Evolutionary conservation across 2,329 filamentous ascomycete species (phyloP).

Genomic region (Paracoccidioides lutzii): DNA sequence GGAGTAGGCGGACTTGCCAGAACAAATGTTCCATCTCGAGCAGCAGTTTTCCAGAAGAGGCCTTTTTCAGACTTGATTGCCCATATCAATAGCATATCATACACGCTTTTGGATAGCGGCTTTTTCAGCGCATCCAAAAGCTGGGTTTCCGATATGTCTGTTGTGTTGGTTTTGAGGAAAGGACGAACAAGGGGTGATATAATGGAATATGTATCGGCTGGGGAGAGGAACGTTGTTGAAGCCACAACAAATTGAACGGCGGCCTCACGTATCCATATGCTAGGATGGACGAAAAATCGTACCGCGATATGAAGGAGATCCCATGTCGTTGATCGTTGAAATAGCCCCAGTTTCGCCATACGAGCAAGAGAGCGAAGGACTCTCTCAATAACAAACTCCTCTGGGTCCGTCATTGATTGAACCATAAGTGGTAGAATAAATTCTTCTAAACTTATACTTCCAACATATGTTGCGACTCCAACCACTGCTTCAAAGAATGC

Average conservation of each 20-base stretch:
- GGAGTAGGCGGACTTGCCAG: conserved; percentile 45
- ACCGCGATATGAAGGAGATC: conserved; percentile 73
- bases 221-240: conserved; percentile 59
- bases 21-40: conserved; percentile 57
- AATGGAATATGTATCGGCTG: conserved; percentile 73
- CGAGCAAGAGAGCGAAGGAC: conserved; percentile 77
- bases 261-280: conserved; percentile 87
- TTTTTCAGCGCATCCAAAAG: conserved; percentile 73
- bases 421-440: conserved; percentile 95
- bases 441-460: conserved; percentile 77
- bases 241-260: conserved; percentile 71
- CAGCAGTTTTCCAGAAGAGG: conserved; percentile 72
- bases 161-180: conserved; percentile 62
- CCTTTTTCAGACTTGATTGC: conserved; percentile 68
- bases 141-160: conserved; percentile 56
- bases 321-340: conserved; percentile 75
- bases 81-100: conserved; percentile 80
- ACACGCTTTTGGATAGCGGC: conserved; percentile 63
- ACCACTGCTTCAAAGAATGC: conserved; percentile 94
- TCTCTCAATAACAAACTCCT: conserved; percentile 87
- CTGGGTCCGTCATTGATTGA: conserved; percentile 80
- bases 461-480: conserved; percentile 80
- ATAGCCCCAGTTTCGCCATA: conserved; percentile 74
- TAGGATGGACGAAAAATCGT: conserved; percentile 85
- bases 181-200: conserved; percentile 66